Evolutionary conservation across 257 asterid species (phyloP).

Genomic region (Solanum clarkiae): DNA sequence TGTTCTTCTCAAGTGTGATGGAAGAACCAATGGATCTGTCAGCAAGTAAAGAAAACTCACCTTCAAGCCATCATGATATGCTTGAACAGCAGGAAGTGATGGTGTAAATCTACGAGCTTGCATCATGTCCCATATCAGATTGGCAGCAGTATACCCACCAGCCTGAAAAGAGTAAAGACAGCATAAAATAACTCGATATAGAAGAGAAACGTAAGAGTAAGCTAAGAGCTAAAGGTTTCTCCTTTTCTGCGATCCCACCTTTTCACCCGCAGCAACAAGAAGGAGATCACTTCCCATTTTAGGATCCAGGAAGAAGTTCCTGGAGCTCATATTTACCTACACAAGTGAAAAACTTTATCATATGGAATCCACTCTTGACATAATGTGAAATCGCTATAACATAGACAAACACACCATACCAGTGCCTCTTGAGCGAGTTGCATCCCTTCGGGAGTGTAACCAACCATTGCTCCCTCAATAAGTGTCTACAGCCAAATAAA

Average conservation of each 20-base stretch:
- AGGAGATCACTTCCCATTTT: slow-evolving; percentile 69
- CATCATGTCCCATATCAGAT: slow-evolving; percentile 86
- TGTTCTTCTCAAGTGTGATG: not conserved
- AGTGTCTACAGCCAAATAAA: slow-evolving; percentile 43
- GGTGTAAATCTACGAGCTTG: slow-evolving; percentile 45
- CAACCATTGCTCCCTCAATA: slow-evolving; percentile 79
- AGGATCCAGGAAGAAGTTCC: slow-evolving; percentile 29
- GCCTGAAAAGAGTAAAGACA: slow-evolving; percentile 29
- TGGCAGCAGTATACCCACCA: slow-evolving; percentile 76
- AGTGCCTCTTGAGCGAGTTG: slow-evolving; percentile 73
- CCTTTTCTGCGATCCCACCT: slow-evolving; percentile 26
- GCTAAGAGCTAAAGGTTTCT: not conserved
- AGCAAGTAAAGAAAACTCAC: slow-evolving; percentile 28
- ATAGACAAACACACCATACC: slow-evolving; percentile 30
- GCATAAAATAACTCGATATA: not conserved
- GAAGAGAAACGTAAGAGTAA: not conserved
- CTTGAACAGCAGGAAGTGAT: slow-evolving; percentile 46
- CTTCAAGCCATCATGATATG: slow-evolving; percentile 64
- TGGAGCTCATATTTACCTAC: slow-evolving; percentile 50
- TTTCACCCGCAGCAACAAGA: slow-evolving; percentile 77
- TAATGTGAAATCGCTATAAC: not conserved
- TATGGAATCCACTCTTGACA: not conserved
- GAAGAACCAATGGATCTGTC: not conserved
- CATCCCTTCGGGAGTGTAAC: slow-evolving; percentile 83
- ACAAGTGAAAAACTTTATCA: not conserved